These are phyloP conservation scores for Stromatinia cepivora DNA, from an alignment of 2,329 filamentous ascomycete genomes.

Conservation along the genomic window DNA sequence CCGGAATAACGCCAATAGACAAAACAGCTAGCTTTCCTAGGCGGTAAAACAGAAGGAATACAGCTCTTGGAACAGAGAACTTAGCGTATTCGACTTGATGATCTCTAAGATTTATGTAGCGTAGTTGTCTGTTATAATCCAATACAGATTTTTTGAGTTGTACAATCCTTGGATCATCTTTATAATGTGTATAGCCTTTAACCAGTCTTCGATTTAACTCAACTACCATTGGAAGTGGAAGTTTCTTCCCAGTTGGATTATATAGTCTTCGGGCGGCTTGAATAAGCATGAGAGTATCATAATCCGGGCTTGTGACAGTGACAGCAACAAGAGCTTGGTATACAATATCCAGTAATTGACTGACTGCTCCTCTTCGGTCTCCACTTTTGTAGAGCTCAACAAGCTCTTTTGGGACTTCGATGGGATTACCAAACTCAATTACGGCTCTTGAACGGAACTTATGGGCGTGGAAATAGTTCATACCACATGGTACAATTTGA, in stretches of 20 bases:
- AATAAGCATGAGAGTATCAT: slow-evolving; percentile 86
- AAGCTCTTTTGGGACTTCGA: slow-evolving; percentile 79
- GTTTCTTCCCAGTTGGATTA: slow-evolving; percentile 64
- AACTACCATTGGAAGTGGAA: slow-evolving; percentile 29
- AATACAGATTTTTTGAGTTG: slow-evolving; percentile 26
- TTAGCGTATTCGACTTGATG: slow-evolving; percentile 30
- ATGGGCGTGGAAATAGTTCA: slow-evolving; percentile 99
- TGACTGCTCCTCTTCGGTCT: slow-evolving; percentile 83
- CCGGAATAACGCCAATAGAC: slow-evolving; percentile 78
- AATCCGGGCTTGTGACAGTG: slow-evolving; percentile 91
- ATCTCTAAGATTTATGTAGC: slow-evolving; percentile 28
- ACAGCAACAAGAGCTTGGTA: slow-evolving; percentile 71
- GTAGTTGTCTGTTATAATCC: slow-evolving; percentile 63
- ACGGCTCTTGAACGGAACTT: slow-evolving; percentile 97
- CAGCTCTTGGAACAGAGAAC: slow-evolving; percentile 58
- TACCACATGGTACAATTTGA: slow-evolving; percentile 93
- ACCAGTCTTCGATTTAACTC: slow-evolving; percentile 90
- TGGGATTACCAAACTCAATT: slow-evolving; percentile 88
- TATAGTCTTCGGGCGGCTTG: slow-evolving; percentile 92
- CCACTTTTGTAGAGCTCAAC: slow-evolving; percentile 83
- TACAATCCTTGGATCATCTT: slow-evolving; percentile 27
- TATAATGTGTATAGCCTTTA: slow-evolving; percentile 67
- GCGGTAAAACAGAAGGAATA: slow-evolving; percentile 77
- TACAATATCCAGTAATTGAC: slow-evolving; percentile 70
- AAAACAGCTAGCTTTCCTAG: slow-evolving; percentile 74